Conservation (phyloP, 2,329 filamentous ascomycete genomes). For the Sporothrix pseudoabietina region DNA sequence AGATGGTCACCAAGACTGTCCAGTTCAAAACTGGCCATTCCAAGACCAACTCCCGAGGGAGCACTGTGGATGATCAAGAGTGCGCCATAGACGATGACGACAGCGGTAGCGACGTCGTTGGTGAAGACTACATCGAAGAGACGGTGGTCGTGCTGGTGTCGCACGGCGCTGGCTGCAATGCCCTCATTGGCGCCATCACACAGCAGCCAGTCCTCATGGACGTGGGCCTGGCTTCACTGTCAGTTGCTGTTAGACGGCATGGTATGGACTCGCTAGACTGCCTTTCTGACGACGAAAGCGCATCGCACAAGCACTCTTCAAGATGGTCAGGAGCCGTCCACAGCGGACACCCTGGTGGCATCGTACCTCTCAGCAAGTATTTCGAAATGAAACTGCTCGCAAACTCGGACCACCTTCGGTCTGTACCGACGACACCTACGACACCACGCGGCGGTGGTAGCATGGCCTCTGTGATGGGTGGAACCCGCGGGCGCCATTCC, state of each 20-base stretch:
- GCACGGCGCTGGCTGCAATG: conserved; percentile 95
- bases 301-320: conserved; percentile 30
- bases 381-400: conserved; percentile 77
- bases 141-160: conserved; percentile 86
- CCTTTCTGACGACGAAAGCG: conserved; percentile 25
- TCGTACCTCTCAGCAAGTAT: conserved; percentile 57
- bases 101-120: conserved; percentile 1
- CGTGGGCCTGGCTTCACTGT: conserved; percentile 85
- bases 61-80: conserved; percentile 41
- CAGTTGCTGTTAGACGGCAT: conserved; percentile 73
- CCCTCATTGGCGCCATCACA: conserved; percentile 86
- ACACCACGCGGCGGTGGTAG: conserved; percentile 39
- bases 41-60: not conserved
- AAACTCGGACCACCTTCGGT: conserved; percentile 71
- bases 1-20: conserved; percentile 53
- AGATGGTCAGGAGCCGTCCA: conserved; percentile 26
- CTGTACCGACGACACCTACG: conserved; percentile 43
- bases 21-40: conserved; percentile 33
- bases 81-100: conserved; percentile 36
- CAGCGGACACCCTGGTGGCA: conserved; percentile 33
- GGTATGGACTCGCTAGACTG: conserved; percentile 41
- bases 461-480: conserved; percentile 40
- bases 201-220: conserved; percentile 90
- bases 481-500: conserved; percentile 47
- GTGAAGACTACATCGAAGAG: conserved; percentile 64